Evolutionary conservation across 176 grass and related monocot genomes (phyloP).

Genomic region (Saccharum spontaneum): DNA sequence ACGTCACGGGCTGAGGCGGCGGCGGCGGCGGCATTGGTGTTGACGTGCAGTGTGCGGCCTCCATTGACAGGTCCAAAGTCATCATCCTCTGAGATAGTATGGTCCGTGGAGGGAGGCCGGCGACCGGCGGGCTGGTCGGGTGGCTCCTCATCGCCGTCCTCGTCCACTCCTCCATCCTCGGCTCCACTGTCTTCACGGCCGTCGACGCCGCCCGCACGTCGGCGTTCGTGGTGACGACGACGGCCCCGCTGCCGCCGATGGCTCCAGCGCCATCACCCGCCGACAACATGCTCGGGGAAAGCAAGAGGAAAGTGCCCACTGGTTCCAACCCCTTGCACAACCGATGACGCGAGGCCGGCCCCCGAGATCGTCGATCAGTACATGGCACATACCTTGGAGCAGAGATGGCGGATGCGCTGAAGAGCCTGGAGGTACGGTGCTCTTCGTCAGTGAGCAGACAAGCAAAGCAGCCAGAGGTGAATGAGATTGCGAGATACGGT

Average conservation of each 20-base stretch:
- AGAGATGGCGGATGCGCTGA: not conserved
- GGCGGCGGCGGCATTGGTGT: not conserved
- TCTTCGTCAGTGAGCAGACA: not conserved
- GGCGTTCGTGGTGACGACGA: constrained; percentile 30
- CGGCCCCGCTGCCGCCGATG: constrained; percentile 7
- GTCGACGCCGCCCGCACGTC: constrained; percentile 57
- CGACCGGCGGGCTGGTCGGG: constrained; percentile 12
- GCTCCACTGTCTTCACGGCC: constrained; percentile 33
- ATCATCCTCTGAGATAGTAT: not conserved
- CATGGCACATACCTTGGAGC: not conserved
- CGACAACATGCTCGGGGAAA: constrained; percentile 7
- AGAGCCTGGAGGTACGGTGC: not conserved
- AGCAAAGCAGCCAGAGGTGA: not conserved
- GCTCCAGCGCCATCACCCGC: constrained; percentile 38
- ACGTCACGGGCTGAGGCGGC: not conserved
- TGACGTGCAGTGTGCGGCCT: not conserved
- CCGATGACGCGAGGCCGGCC: constrained; percentile 29
- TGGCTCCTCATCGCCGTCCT: constrained; percentile 52
- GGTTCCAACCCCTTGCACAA: constrained; percentile 77
- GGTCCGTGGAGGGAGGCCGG: constrained; percentile 13
- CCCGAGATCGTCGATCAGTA: not conserved
- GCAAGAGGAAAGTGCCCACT: constrained; percentile 50
- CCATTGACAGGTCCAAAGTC: not conserved
- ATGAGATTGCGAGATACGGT: not conserved
- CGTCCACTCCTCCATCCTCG: constrained; percentile 46